A percentile compares a stretch with the other conserved stretches of the same genome.
Conservation (phyloP, 1,139 yeast genomes). For the Geotrichum restrictum region DNA sequence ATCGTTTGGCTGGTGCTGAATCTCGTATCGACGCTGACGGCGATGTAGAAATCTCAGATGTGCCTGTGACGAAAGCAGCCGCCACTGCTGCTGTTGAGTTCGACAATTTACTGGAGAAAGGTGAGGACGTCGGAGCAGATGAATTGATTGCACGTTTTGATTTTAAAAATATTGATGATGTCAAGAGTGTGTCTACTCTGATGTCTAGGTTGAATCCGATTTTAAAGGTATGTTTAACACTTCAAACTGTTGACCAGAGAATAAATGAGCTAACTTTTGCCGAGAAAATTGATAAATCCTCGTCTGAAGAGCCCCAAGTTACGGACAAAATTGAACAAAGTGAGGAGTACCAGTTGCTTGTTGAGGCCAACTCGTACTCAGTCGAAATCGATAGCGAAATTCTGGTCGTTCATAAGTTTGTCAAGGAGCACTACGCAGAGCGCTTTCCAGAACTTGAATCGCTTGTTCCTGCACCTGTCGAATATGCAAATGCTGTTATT, state of each 20-base stretch:
- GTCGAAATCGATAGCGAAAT: constrained; percentile 58
- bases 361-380: constrained; percentile 54
- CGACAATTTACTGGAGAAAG: constrained; percentile 17
- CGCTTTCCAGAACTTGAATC: constrained; percentile 72
- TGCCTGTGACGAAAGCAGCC: not conserved
- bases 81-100: constrained; percentile 6
- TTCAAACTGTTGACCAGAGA: not conserved
- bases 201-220: constrained; percentile 33
- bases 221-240: constrained; percentile 20
- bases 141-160: constrained; percentile 24
- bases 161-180: constrained; percentile 22
- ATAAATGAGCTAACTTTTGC: not conserved
- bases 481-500: constrained; percentile 55
- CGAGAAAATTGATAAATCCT: not conserved
- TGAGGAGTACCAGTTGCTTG: constrained; percentile 50
- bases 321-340: constrained; percentile 37
- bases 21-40: constrained; percentile 13
- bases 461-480: constrained; percentile 59
- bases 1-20: constrained; percentile 19
- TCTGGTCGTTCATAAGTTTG: constrained; percentile 46
- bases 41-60: constrained; percentile 14
- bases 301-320: not conserved
- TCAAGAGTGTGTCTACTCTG: constrained; percentile 27
- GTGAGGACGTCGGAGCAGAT: constrained; percentile 27
- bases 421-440: constrained; percentile 52